Conservation (phyloP, 306 rosid species). For the Ziziphus jujuba region DNA sequence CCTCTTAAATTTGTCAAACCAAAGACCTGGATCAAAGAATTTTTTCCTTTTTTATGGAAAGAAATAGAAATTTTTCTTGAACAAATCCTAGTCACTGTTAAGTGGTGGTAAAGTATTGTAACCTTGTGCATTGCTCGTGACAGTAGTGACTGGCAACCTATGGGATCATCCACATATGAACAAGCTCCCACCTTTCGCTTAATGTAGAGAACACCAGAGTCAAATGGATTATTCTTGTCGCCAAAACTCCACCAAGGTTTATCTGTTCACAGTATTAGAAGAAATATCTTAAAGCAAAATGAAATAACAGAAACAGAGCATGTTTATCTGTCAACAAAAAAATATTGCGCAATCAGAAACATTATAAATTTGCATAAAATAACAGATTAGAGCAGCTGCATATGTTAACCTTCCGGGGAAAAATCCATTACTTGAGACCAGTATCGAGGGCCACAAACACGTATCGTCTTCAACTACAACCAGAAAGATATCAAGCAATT, state of each 20-base stretch:
- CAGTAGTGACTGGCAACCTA: slow-evolving; percentile 90
- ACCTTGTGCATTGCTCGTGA: slow-evolving; percentile 99
- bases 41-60: not conserved
- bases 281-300: slow-evolving; percentile 15
- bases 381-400: slow-evolving; percentile 4
- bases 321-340: slow-evolving; percentile 16
- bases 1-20: slow-evolving; percentile 71
- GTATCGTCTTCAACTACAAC: slow-evolving; percentile 76
- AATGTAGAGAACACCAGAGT: slow-evolving; percentile 85
- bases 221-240: slow-evolving; percentile 78
- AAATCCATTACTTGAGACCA: slow-evolving; percentile 91
- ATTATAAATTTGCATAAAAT: slow-evolving; percentile 5
- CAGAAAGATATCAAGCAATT: slow-evolving; percentile 31
- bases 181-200: slow-evolving; percentile 98
- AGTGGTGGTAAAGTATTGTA: slow-evolving; percentile 8
- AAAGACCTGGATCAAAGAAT: slow-evolving; percentile 59
- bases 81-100: not conserved
- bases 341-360: not conserved
- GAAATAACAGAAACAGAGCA: slow-evolving; percentile 21
- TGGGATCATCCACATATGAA: slow-evolving; percentile 95
- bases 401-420: slow-evolving; percentile 62
- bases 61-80: no score
- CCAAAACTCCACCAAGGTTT: slow-evolving; percentile 93
- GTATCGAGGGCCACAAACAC: slow-evolving; percentile 92
- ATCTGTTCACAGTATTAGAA: slow-evolving; percentile 47